Percentiles rank a stretch among this genome's conserved stretches.
phyloP scores from a whole-genome alignment of 2,329 filamentous ascomycete genomes.

The Botrytis tulipae region DNA sequence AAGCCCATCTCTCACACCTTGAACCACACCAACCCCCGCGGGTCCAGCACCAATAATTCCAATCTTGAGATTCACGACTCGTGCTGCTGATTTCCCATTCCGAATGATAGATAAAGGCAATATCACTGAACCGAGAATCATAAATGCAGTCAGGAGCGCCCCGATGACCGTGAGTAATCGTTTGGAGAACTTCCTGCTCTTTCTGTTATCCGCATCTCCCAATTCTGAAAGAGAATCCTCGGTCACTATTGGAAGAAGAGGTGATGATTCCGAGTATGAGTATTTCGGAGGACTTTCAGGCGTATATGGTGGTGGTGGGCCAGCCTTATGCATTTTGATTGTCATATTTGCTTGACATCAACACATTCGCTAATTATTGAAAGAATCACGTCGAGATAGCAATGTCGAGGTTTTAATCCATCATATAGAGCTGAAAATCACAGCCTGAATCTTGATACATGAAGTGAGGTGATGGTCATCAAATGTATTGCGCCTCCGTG shows the following conservation, averaged over 20 bases:
- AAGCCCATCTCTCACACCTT: not conserved
- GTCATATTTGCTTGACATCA: not conserved
- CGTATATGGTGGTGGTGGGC: not conserved
- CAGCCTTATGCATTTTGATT: not conserved
- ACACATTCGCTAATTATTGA: not conserved
- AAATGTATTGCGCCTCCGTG: not conserved
- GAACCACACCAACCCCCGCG: not conserved
- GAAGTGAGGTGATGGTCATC: not conserved
- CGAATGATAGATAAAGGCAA: not conserved
- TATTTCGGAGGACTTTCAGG: not conserved
- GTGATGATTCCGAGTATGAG: not conserved
- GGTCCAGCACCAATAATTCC: conserved; percentile 13
- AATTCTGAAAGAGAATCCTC: too few species aligned
- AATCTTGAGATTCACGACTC: not conserved
- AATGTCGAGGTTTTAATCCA: not conserved
- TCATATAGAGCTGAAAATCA: conserved; percentile 1
- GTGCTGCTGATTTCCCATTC: not conserved
- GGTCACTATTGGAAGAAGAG: not conserved
- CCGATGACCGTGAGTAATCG: not conserved
- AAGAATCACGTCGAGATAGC: not conserved
- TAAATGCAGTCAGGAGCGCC: not conserved
- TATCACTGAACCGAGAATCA: not conserved
- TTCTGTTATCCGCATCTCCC: not conserved
- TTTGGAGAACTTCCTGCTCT: too few species aligned
- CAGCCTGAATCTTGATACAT: not conserved